Conservation (phyloP, 495 filamentous ascomycete species). For the Platismatia glauca region DNA sequence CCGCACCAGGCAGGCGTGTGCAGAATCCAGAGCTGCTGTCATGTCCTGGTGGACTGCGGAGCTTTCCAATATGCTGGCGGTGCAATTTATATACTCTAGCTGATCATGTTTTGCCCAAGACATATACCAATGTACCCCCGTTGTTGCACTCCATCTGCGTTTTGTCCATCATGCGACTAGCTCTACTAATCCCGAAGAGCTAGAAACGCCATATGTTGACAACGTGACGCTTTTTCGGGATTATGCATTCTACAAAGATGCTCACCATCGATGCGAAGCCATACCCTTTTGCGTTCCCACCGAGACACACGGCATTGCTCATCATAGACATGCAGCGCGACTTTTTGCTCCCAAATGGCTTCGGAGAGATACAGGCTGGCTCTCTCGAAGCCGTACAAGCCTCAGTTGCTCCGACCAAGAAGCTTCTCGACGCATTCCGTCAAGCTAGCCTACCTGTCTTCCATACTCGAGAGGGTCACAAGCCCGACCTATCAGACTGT, state of each 20-base stretch:
- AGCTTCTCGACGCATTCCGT: conserved; percentile 50
- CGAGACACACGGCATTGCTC: conserved; percentile 53
- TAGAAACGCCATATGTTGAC: neutral
- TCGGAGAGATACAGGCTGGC: conserved; percentile 25
- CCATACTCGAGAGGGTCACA: conserved; percentile 52
- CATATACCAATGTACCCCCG: neutral
- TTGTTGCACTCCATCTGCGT: neutral
- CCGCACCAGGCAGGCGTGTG: too few relatives aligned
- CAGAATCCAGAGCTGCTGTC: neutral
- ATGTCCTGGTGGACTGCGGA: neutral
- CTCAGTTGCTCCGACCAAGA: conserved; percentile 47
- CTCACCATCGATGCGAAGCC: conserved; percentile 32
- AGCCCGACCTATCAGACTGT: conserved; percentile 42
- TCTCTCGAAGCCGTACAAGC: conserved; percentile 34
- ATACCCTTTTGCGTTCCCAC: conserved; percentile 48
- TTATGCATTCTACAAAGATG: conserved; percentile 3
- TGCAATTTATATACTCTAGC: neutral
- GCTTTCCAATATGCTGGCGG: neutral
- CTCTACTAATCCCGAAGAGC: neutral
- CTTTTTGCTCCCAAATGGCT: conserved; percentile 24
- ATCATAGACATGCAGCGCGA: conserved; percentile 70
- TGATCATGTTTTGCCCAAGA: neutral
- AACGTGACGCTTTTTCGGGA: neutral
- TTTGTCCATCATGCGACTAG: neutral
- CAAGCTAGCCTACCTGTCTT: conserved; percentile 52